A percentile compares a stretch with the other conserved stretches of the same genome.
Conservation (phyloP, 2,329 filamentous ascomycete species). For the Talaromyces sp. region DNA sequence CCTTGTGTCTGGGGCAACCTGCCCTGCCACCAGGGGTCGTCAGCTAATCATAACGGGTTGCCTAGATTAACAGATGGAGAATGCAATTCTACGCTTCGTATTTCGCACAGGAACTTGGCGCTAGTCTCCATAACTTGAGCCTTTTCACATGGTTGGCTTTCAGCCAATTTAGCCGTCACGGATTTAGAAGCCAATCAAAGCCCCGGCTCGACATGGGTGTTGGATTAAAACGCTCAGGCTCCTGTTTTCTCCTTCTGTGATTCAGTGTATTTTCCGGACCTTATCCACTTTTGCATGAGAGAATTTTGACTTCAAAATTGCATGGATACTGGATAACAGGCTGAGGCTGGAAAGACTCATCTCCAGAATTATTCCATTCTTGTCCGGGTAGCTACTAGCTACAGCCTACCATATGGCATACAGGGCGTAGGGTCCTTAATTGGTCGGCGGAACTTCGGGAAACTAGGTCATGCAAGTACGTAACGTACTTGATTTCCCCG, state of each 20-base stretch:
- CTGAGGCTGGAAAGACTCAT: too few species aligned
- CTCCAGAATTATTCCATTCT: too few species aligned
- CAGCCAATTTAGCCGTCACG: not conserved
- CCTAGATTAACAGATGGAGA: not conserved
- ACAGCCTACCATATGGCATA: not conserved
- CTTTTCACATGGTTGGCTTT: not conserved
- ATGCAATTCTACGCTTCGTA: not conserved
- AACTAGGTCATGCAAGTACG: not conserved
- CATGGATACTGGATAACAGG: too few species aligned
- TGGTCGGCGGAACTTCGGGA: not conserved
- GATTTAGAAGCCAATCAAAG: not conserved
- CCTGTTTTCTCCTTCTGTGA: not conserved
- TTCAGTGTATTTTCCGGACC: not conserved
- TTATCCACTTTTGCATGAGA: not conserved
- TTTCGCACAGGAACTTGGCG: not conserved
- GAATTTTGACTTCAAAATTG: slow-evolving; percentile 1
- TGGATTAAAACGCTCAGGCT: not conserved
- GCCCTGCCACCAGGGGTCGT: not conserved
- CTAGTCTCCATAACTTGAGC: not conserved
- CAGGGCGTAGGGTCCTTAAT: not conserved
- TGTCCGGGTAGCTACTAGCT: not conserved
- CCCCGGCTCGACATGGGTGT: not conserved
- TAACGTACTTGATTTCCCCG: not conserved
- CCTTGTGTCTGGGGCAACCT: not conserved
- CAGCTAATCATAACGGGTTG: not conserved